A percentile compares a stretch with the other conserved stretches of the same genome.
Evolutionary conservation across 1,284 basidiomycete species (phyloP).

Genomic region (Fistulinella staudtii): DNA sequence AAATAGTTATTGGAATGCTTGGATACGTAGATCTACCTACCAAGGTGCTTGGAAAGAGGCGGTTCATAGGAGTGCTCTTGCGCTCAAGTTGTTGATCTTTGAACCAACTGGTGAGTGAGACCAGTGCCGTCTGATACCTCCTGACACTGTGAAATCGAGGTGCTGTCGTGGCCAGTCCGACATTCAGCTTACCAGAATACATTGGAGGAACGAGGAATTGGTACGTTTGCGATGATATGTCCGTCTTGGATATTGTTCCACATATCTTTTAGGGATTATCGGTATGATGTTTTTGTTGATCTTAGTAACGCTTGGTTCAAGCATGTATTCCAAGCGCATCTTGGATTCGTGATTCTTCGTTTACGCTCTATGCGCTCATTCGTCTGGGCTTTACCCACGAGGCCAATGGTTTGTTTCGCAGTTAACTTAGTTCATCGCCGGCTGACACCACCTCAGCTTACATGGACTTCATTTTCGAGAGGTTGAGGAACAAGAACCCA

Average conservation of each 20-base stretch:
- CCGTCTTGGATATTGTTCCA: not conserved
- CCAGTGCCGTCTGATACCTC: constrained; percentile 1
- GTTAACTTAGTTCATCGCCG: not conserved
- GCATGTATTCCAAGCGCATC: constrained; percentile 47
- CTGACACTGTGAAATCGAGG: constrained; percentile 39
- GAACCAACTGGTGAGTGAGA: constrained; percentile 66
- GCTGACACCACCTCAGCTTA: constrained; percentile 51
- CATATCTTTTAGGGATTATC: constrained; percentile 56
- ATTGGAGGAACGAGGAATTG: constrained; percentile 87
- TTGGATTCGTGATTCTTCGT: constrained; percentile 89
- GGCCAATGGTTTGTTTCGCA: constrained; percentile 57
- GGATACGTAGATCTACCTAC: constrained; percentile 82
- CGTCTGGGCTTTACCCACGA: constrained; percentile 89
- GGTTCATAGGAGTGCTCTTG: constrained; percentile 84
- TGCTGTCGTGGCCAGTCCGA: constrained; percentile 89
- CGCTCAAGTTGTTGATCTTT: constrained; percentile 79
- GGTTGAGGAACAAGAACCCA: constrained; percentile 75
- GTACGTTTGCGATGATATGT: constrained; percentile 33
- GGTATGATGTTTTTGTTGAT: constrained; percentile 35
- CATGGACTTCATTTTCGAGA: constrained; percentile 85
- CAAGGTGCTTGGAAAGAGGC: constrained; percentile 91
- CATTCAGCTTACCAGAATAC: constrained; percentile 88
- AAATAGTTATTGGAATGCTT: constrained; percentile 80
- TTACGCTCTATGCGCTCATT: constrained; percentile 89
- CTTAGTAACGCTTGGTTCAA: not conserved